Base-by-base conservation (phyloP, 2,329 filamentous ascomycete species). In the Calonectria crousiana region DNA sequence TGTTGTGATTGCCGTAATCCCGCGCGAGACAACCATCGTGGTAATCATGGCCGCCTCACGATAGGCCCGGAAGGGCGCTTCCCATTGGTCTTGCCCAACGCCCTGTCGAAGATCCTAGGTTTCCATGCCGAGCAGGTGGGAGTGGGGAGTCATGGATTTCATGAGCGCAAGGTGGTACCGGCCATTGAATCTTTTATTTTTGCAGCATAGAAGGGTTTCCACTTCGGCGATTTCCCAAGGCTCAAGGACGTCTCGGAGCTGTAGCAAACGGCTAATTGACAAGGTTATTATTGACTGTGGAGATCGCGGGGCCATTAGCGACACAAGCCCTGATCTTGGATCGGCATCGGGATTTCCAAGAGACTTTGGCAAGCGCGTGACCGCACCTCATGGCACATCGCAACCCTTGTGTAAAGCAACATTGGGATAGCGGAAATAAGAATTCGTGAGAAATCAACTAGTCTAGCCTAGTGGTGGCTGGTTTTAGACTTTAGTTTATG, bases 81-180 rank as follows among this genome's bases (percentile, higher is more conserved):
- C 52, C 62, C 36, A 64, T 71, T 71, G 62, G 60, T 53, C 26
- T 38, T 18, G 30, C 32, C 36, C 34, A 41, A 41, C 23, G n/a
- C 34, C 56, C n/a, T 41, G 36, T 62, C 26, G 20, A 41, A 23
- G 32, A 62, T 38, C 69, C 51, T n/a, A 32, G 28, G 23, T 14
- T 53, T n/a, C 16, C 16, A 32, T 30, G 34, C 49, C 34, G 69
- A n/a, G 58, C 18, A 30, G n/a, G 44, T 47, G 44, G 44, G n/a
- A 47, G 44, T 11, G 41, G 41, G 20, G 38, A 36, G 38, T 53
- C 52, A 53, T 60, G n/a, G 41, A 44, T 30, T 23, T 36, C 16
- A 14, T 9, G 16, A 49, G 34, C 47, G 36, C 16, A 18, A 14
- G 30, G 26, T 36, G 18, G n/a, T 49, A 32, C 34, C 18, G 5